phyloP scores from a whole-genome alignment of 257 asterid species.

The Fraxinus quadrangulata region DNA sequence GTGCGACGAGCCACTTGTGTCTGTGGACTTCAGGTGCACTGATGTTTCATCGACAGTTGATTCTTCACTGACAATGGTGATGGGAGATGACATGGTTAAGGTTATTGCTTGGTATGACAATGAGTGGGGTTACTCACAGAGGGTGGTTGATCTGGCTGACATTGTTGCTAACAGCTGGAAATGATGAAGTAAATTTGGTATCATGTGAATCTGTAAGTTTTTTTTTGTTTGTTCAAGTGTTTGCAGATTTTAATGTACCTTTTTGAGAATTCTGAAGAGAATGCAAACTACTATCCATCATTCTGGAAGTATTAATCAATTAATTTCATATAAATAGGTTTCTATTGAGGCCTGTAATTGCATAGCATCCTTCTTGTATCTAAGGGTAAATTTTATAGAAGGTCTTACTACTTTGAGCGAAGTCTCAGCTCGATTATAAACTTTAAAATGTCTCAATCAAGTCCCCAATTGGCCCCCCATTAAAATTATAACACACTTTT shows the following conservation, averaged over 20 bases:
- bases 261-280: slow-evolving; percentile 42
- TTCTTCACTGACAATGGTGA: slow-evolving; percentile 88
- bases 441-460: not conserved
- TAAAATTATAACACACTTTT: no score
- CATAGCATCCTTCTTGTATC: not conserved
- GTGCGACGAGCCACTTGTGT: slow-evolving; percentile 90
- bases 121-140: slow-evolving; percentile 99
- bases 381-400: not conserved
- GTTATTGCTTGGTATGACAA: slow-evolving; percentile 98
- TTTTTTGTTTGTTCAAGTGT: slow-evolving; percentile 17
- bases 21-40: slow-evolving; percentile 87
- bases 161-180: slow-evolving; percentile 94
- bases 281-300: slow-evolving; percentile 40
- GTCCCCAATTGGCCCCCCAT: no score
- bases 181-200: slow-evolving; percentile 30
- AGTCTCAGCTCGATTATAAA: not conserved
- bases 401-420: not conserved
- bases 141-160: slow-evolving; percentile 98
- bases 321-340: slow-evolving; percentile 2
- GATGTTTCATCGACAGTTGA: slow-evolving; percentile 93
- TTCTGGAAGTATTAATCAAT: slow-evolving; percentile 11
- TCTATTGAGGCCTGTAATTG: not conserved
- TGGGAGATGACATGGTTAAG: slow-evolving; percentile 99
- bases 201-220: not conserved
- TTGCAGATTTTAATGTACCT: slow-evolving; percentile 43